These are phyloP conservation scores for Posidonia australis DNA, from an alignment of 106 monocot genomes.

Conservation along the genomic window DNA sequence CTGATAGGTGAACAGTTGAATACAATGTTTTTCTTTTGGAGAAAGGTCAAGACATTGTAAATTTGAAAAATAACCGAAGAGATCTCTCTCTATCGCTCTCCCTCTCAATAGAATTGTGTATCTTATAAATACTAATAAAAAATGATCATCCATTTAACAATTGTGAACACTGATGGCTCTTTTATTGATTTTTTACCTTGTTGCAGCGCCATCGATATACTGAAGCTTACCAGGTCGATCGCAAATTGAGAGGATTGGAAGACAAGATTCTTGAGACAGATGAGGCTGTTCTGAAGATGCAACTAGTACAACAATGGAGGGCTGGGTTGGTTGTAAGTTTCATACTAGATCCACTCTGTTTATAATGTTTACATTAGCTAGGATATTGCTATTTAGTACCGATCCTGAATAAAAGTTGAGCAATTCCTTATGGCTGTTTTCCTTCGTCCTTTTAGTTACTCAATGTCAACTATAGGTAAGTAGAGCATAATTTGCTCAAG, in stretches of 20 bases:
- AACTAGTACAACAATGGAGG: conserved; percentile 59
- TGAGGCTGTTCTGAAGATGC: conserved; percentile 30
- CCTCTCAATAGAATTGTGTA: background rate
- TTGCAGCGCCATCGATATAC: conserved; percentile 70
- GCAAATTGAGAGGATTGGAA: conserved; percentile 45
- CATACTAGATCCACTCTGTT: background rate
- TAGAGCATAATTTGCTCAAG: background rate
- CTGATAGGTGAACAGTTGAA: too few species aligned
- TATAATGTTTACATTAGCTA: background rate
- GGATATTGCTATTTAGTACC: background rate
- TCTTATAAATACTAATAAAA: too few species aligned
- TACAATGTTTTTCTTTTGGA: too few species aligned
- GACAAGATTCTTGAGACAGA: conserved; percentile 30
- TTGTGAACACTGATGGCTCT: background rate
- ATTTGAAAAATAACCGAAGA: background rate
- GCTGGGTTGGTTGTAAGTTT: conserved; percentile 66
- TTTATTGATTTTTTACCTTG: conserved; percentile 3
- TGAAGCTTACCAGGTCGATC: conserved; percentile 71
- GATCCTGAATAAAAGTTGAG: background rate
- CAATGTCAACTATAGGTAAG: background rate
- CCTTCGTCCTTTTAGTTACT: background rate
- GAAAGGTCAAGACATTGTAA: too few species aligned
- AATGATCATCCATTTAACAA: background rate
- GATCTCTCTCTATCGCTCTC: background rate
- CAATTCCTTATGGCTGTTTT: too few species aligned